Evolutionary conservation across 805 yeast genomes (phyloP).

Genomic region (Danielia reshetovae): DNA sequence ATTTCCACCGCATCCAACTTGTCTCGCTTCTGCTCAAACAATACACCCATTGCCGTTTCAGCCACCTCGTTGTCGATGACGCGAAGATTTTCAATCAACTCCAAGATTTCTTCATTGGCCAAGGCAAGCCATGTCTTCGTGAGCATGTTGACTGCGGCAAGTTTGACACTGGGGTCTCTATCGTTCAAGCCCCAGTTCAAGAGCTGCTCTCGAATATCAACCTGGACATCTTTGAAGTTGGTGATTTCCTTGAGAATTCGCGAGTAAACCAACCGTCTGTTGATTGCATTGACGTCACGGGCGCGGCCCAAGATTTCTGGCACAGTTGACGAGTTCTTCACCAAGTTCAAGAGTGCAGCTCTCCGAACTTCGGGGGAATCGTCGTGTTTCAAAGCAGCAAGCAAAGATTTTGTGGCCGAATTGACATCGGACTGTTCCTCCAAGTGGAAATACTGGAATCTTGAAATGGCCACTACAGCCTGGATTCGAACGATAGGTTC

Average conservation of each 20-base stretch:
- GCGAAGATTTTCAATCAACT: constrained; percentile 66
- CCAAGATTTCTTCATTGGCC: constrained; percentile 66
- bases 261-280: constrained; percentile 69
- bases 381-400: constrained; percentile 66
- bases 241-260: constrained; percentile 65
- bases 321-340: constrained; percentile 48
- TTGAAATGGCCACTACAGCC: constrained; percentile 73
- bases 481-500: constrained; percentile 79
- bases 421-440: constrained; percentile 19
- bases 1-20: constrained; percentile 56
- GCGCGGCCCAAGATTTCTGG: constrained; percentile 73
- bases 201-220: constrained; percentile 58
- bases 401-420: constrained; percentile 24
- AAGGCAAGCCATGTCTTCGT: constrained; percentile 67
- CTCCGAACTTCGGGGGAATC: constrained; percentile 85
- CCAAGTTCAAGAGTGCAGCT: constrained; percentile 72
- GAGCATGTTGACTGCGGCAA: constrained; percentile 70
- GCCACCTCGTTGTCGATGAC: constrained; percentile 68
- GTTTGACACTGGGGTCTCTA: constrained; percentile 69
- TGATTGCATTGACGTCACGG: constrained; percentile 68
- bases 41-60: constrained; percentile 57
- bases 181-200: constrained; percentile 85
- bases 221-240: constrained; percentile 48
- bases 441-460: constrained; percentile 54
- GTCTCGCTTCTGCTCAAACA: constrained; percentile 63